Evolutionary conservation across 352 stramenopile genomes (phyloP), one percentile per base, ranked within the genome.

Genomic region (Pythium monospermum): DNA sequence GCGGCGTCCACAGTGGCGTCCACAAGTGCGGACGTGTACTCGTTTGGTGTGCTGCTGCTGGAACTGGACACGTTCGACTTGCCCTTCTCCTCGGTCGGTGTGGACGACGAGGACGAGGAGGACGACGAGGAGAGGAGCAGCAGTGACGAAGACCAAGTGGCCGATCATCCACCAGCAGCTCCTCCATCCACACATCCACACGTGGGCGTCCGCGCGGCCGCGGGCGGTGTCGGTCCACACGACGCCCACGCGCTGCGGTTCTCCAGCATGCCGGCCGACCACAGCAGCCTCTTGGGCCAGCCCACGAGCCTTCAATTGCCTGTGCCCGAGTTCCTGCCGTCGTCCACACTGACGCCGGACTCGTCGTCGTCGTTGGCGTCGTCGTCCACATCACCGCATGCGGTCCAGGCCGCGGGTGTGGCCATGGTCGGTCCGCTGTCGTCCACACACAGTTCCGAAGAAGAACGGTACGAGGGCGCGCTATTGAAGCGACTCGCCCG

Each of bases 11-110:
- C 22, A 19, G 42, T 27, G 25, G 32, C 33, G 23, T 46, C 41
- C 21, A 8, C 42, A 2, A 46, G 38, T 22, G 38, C 35, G 15
- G 40, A 57, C 27, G 48, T 53, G 31, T 56, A 53, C 21, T 30
- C 56, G 18, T 58, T 61, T 13, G 53, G 53, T 15, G 45, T 52
- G 43, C 42, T 56, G 31, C 31, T 57, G 32, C 42, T 56, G 26
- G 55, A 63, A 27, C 40, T 63, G 30, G 55, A 63, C 42, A 26
- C 46, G 31, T 56, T 63, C 21, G 47, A 57, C 23, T 31, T 48
- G 33, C 55, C 55, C 33, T 63, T 61, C 27, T 44, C 39, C 8
- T 26, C 23, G n/a, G 39, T 39, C 8, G 43, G 49, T 23, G 16
- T 23, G 4, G 28, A 41, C 6, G 30, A 51, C 22, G 38, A 46